phyloP scores from a whole-genome alignment of 805 yeast species.

The Candida namnaoensis region DNA sequence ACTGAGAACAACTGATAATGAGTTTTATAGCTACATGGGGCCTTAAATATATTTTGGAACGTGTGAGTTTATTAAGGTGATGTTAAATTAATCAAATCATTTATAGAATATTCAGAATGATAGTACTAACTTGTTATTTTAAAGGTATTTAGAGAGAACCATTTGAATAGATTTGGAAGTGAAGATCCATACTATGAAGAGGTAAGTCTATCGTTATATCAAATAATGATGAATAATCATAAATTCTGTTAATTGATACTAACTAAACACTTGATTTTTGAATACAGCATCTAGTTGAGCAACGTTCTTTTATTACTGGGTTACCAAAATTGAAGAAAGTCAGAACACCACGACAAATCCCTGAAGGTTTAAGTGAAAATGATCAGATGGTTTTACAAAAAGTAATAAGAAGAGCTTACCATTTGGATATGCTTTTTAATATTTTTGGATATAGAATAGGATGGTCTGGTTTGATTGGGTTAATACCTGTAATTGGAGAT shows the following conservation, averaged over 20 bases:
- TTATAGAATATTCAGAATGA: no score
- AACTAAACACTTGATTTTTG: neutral
- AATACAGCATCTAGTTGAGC: slow-evolving; percentile 13
- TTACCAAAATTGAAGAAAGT: slow-evolving; percentile 9
- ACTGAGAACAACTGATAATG: no score
- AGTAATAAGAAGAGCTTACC: slow-evolving; percentile 54
- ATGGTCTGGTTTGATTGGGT: slow-evolving; percentile 57
- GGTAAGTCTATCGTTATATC: slow-evolving; percentile 13
- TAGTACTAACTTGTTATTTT: neutral
- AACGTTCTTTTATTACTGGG: slow-evolving; percentile 11
- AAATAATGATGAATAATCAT: neutral
- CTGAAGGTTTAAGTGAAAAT: slow-evolving; percentile 44
- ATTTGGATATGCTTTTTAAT: slow-evolving; percentile 58
- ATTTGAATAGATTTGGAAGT: slow-evolving; percentile 27
- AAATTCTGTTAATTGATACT: no score
- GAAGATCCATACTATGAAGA: slow-evolving; percentile 35
- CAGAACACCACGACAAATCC: slow-evolving; percentile 29
- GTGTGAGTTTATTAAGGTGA: no score
- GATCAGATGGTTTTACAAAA: slow-evolving; percentile 41
- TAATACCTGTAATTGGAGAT: slow-evolving; percentile 65
- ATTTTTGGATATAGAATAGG: slow-evolving; percentile 61
- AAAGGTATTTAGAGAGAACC: slow-evolving; percentile 22
- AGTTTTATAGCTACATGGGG: no score
- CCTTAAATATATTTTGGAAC: no score
- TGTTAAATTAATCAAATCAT: no score